phyloP scores from a whole-genome alignment of 1,139 yeast species.

The Suhomyces coccinellae region DNA sequence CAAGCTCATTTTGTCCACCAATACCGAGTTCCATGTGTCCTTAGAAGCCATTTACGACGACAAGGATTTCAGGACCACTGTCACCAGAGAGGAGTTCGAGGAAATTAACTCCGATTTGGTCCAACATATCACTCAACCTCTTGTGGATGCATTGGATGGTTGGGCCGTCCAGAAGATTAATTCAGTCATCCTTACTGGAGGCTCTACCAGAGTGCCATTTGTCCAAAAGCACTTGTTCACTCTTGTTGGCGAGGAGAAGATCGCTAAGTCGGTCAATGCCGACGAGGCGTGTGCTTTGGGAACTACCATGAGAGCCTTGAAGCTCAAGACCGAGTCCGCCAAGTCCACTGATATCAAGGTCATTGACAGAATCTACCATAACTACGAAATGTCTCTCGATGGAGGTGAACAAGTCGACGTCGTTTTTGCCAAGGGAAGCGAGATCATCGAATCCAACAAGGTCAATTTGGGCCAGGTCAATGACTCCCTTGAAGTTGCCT shows the following conservation, averaged over 20 bases:
- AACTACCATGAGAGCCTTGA: constrained; percentile 77
- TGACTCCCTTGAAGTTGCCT: constrained; percentile 39
- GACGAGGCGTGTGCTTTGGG: constrained; percentile 96
- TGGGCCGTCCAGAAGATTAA: constrained; percentile 42
- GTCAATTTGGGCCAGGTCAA: constrained; percentile 36
- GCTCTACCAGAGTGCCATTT: constrained; percentile 87
- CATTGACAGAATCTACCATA: constrained; percentile 53
- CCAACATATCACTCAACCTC: constrained; percentile 53
- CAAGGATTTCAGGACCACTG: constrained; percentile 61
- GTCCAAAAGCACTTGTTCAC: constrained; percentile 61
- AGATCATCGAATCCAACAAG: constrained; percentile 27
- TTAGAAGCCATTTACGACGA: constrained; percentile 73
- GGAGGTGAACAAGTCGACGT: constrained; percentile 30
- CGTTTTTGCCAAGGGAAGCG: constrained; percentile 47
- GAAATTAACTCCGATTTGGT: constrained; percentile 46
- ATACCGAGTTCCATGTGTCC: constrained; percentile 68
- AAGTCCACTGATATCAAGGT: constrained; percentile 64
- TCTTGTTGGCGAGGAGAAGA: constrained; percentile 57
- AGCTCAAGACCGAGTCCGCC: constrained; percentile 44
- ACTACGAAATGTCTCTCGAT: constrained; percentile 40
- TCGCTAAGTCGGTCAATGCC: constrained; percentile 90
- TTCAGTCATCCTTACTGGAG: constrained; percentile 85
- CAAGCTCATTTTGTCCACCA: constrained; percentile 83
- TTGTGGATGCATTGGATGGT: constrained; percentile 51
- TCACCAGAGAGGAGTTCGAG: constrained; percentile 83